Evolutionary conservation across 345 rosid genomes (phyloP).

Genomic region (Rhizophora apiculata): DNA sequence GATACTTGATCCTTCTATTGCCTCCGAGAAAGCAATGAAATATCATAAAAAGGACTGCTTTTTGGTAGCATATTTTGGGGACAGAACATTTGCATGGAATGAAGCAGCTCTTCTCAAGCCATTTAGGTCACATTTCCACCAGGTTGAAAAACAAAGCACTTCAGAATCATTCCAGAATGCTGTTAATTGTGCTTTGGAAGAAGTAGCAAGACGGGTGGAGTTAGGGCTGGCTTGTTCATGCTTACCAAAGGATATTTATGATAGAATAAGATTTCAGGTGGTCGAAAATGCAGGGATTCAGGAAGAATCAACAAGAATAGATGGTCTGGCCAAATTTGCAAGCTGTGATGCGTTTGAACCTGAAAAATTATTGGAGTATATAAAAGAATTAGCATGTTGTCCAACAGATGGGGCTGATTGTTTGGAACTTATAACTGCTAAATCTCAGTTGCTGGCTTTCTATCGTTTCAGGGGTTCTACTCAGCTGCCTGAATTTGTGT

Average conservation of each 20-base stretch:
- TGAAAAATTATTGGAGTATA: slow-evolving; percentile 39
- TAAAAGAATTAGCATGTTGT: slow-evolving; percentile 52
- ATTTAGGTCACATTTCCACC: slow-evolving; percentile 52
- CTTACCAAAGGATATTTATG: slow-evolving; percentile 35
- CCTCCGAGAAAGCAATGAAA: slow-evolving; percentile 59
- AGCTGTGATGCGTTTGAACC: slow-evolving; percentile 42
- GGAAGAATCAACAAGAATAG: slow-evolving; percentile 37
- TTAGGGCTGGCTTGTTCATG: slow-evolving; percentile 58
- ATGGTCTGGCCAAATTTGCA: slow-evolving; percentile 26
- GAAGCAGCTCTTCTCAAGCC: slow-evolving; percentile 56
- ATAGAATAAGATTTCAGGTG: slow-evolving; percentile 40
- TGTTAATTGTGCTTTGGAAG: slow-evolving; percentile 59
- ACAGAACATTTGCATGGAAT: slow-evolving; percentile 75
- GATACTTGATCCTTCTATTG: slow-evolving; percentile 63
- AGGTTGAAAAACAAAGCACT: slow-evolving; percentile 53
- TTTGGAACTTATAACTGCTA: slow-evolving; percentile 52
- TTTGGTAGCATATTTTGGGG: slow-evolving; percentile 76
- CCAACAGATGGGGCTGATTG: slow-evolving; percentile 45
- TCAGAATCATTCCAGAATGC: slow-evolving; percentile 57
- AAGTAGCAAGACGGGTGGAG: slow-evolving; percentile 55
- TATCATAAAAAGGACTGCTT: slow-evolving; percentile 57
- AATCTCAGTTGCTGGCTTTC: slow-evolving; percentile 54
- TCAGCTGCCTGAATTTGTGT: slow-evolving; percentile 47
- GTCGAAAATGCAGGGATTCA: slow-evolving; percentile 60
- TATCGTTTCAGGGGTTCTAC: slow-evolving; percentile 46